Evolutionary conservation across 208 protist species (phyloP).

Genomic region (Crithidia bombi): DNA sequence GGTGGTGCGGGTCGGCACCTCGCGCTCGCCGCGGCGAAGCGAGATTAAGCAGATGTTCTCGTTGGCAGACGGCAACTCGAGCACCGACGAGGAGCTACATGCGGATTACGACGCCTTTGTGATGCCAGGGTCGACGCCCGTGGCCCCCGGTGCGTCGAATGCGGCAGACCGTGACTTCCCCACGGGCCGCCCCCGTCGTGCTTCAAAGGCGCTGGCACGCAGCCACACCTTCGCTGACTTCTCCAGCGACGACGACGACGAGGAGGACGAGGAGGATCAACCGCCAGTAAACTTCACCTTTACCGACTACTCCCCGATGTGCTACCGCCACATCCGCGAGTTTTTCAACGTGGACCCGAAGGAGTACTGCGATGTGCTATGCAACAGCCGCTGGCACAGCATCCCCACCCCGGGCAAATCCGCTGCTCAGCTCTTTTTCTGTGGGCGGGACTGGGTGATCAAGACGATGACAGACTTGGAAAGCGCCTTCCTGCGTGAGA

Average conservation of each 20-base stretch:
- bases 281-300: constrained; percentile 71
- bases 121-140: neutral
- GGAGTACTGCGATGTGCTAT: constrained; percentile 76
- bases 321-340: constrained; percentile 89
- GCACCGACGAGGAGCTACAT: constrained; percentile 19
- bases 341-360: constrained; percentile 83
- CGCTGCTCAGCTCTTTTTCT: constrained; percentile 91
- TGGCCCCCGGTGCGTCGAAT: no score
- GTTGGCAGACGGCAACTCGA: constrained; percentile 4
- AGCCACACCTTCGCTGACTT: constrained; percentile 25
- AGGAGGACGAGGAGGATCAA: constrained; percentile 52
- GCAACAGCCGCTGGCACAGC: constrained; percentile 83
- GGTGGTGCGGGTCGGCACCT: neutral
- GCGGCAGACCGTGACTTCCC: neutral
- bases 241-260: constrained; percentile 36
- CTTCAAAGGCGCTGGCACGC: neutral
- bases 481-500: constrained; percentile 86
- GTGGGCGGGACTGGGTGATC: constrained; percentile 91
- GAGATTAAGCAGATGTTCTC: constrained; percentile 10
- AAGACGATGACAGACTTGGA: constrained; percentile 94
- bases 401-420: constrained; percentile 92
- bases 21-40: neutral
- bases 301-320: constrained; percentile 93
- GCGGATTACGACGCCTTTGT: constrained; percentile 15
- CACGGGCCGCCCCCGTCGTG: neutral